Percentiles rank a stretch among this genome's conserved stretches.
phyloP scores from a whole-genome alignment of 768 basidiomycete species.

The Leccinum boreale region DNA sequence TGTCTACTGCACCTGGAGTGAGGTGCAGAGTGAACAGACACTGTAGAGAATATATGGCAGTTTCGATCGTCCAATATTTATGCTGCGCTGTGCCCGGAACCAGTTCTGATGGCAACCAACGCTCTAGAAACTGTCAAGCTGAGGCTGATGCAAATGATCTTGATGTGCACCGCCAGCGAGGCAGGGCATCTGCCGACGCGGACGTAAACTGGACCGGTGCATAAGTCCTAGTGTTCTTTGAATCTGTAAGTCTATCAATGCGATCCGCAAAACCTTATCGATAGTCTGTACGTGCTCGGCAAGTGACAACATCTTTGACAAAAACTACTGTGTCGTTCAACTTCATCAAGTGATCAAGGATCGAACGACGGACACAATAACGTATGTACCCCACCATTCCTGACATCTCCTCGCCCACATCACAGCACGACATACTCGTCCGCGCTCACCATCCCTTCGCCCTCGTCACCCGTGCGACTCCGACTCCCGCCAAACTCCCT shows the following conservation, averaged over 20 bases:
- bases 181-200: too few relatives aligned
- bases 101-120: neutral
- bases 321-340: too few relatives aligned
- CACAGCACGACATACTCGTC: conserved; percentile 58
- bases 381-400: too few relatives aligned
- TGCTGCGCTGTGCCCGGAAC: neutral
- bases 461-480: conserved; percentile 56
- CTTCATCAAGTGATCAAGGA: too few relatives aligned
- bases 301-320: too few relatives aligned
- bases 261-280: too few relatives aligned
- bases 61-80: neutral
- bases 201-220: too few relatives aligned
- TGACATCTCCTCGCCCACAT: neutral
- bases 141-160: neutral
- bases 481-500: conserved; percentile 78
- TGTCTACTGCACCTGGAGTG: neutral
- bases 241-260: too few relatives aligned
- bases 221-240: too few relatives aligned
- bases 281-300: too few relatives aligned
- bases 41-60: neutral
- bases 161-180: neutral
- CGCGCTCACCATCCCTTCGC: conserved; percentile 45
- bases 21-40: neutral
- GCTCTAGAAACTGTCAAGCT: neutral
- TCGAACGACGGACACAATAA: too few relatives aligned